A percentile compares a stretch with the other conserved stretches of the same genome.
Evolutionary conservation across 371 early-diverging fungal species (phyloP).

Genomic region (Mortierella sp.): DNA sequence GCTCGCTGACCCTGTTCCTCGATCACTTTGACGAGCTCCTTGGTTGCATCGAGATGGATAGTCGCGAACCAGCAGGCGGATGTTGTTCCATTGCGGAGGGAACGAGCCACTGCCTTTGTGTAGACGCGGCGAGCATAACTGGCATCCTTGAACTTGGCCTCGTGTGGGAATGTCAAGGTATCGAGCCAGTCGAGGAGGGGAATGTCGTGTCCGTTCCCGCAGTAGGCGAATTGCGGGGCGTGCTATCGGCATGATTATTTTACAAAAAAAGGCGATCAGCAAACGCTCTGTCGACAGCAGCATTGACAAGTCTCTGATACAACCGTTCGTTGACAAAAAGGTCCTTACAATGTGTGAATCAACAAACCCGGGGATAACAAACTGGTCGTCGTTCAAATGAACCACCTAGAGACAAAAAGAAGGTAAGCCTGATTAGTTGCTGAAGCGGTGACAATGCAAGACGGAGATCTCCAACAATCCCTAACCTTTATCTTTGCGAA

Average conservation of each 20-base stretch:
- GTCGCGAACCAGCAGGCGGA: conserved; percentile 94
- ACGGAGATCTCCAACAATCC: neutral
- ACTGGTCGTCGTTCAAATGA: conserved; percentile 67
- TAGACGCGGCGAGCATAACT: conserved; percentile 78
- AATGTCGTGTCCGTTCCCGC: conserved; percentile 90
- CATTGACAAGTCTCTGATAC: neutral
- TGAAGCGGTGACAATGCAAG: neutral
- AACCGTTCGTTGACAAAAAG: no score
- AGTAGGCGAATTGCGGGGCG: conserved; percentile 93
- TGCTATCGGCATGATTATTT: conserved; percentile 65
- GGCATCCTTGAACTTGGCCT: conserved; percentile 74
- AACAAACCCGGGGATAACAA: conserved; percentile 90
- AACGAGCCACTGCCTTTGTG: conserved; percentile 71
- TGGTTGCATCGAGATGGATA: conserved; percentile 82
- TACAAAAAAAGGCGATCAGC: neutral
- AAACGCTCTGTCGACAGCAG: neutral
- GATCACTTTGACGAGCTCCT: conserved; percentile 79
- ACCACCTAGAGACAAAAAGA: conserved; percentile 57
- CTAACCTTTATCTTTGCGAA: neutral
- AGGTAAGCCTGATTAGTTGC: no score
- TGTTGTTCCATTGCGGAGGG: conserved; percentile 87
- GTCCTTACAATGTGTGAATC: conserved; percentile 87
- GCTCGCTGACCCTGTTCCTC: conserved; percentile 87
- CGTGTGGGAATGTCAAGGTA: conserved; percentile 89
- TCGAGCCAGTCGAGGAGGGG: conserved; percentile 93